Conservation (phyloP, 2,329 filamentous ascomycete species). For the Metarhizium guizhouense region DNA sequence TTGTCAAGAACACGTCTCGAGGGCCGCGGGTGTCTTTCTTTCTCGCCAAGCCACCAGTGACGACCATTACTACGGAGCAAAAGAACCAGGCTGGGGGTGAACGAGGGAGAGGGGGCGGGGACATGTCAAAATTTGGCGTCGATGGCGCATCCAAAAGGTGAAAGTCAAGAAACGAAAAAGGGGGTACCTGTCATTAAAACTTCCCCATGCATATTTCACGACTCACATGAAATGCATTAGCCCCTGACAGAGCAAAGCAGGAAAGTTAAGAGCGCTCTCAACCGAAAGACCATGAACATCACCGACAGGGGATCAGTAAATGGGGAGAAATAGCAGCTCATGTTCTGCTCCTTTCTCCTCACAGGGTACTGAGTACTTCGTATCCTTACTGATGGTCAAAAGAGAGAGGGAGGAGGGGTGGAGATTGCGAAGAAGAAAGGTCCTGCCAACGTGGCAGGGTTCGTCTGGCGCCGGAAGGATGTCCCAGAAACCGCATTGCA, state of each 20-base stretch:
- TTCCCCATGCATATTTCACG: conserved; percentile 3
- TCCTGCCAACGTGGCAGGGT: conserved; percentile 19
- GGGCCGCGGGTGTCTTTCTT: background rate
- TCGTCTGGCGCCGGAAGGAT: conserved; percentile 12
- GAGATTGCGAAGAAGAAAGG: background rate
- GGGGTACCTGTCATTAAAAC: background rate
- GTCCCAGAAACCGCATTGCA: conserved; percentile 2
- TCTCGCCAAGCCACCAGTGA: background rate
- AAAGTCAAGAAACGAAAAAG: background rate
- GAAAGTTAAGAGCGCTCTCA: background rate
- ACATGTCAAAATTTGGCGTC: background rate
- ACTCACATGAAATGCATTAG: conserved; percentile 5
- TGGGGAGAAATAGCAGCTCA: background rate
- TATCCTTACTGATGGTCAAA: background rate
- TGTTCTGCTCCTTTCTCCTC: background rate
- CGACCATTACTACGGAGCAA: background rate
- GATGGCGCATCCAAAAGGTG: background rate
- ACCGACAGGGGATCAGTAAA: background rate
- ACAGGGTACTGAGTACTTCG: background rate
- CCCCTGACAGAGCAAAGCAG: background rate
- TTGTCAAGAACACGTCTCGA: background rate
- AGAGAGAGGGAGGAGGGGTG: conserved; percentile 6
- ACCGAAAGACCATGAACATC: background rate
- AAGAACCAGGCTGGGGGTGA: background rate
- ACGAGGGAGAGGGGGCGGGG: background rate